These are phyloP conservation scores for Acephala macrosclerotiorum DNA, from an alignment of 2,329 filamentous ascomycete species.

Conservation along the genomic window DNA sequence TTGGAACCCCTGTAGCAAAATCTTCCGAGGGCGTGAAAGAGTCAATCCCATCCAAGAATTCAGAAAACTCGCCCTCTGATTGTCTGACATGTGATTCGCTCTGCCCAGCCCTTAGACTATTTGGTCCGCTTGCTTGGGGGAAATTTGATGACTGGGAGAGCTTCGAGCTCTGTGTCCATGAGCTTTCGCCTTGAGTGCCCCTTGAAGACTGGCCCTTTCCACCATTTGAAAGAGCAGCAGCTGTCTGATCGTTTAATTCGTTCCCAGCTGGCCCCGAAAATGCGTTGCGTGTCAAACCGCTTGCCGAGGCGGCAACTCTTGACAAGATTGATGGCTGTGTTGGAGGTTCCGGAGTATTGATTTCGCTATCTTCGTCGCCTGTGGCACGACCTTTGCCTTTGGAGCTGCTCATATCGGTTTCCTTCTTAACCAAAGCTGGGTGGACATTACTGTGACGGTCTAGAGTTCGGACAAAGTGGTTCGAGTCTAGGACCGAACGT, in stretches of 20 bases:
- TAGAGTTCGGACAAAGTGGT: conserved; percentile 1
- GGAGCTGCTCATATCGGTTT: conserved; percentile 24
- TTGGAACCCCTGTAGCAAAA: conserved; percentile 10
- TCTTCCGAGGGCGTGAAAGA: conserved; percentile 36
- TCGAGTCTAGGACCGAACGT: conserved; percentile 3
- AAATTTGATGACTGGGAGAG: conserved; percentile 19
- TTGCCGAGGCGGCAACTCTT: conserved; percentile 45
- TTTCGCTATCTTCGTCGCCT: conserved; percentile 14
- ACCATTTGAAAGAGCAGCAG: conserved; percentile 36
- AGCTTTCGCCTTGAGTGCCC: background rate
- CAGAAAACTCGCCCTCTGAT: conserved; percentile 41
- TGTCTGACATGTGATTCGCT: conserved; percentile 35
- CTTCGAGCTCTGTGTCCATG: conserved; percentile 35
- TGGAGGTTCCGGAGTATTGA: conserved; percentile 14
- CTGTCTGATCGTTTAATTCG: conserved; percentile 33
- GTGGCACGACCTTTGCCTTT: conserved; percentile 38
- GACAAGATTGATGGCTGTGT: conserved; percentile 35
- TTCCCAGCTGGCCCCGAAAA: conserved; percentile 37
- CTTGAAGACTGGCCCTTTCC: conserved; percentile 33
- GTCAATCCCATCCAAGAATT: conserved; percentile 41
- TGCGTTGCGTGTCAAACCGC: conserved; percentile 44
- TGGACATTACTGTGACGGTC: background rate
- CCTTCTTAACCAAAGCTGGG: background rate
- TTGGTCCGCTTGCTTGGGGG: conserved; percentile 15
- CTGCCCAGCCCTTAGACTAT: conserved; percentile 32